These are phyloP conservation scores for Arctium minus DNA, from an alignment of 129 eudicot species.

Conservation along the genomic window DNA sequence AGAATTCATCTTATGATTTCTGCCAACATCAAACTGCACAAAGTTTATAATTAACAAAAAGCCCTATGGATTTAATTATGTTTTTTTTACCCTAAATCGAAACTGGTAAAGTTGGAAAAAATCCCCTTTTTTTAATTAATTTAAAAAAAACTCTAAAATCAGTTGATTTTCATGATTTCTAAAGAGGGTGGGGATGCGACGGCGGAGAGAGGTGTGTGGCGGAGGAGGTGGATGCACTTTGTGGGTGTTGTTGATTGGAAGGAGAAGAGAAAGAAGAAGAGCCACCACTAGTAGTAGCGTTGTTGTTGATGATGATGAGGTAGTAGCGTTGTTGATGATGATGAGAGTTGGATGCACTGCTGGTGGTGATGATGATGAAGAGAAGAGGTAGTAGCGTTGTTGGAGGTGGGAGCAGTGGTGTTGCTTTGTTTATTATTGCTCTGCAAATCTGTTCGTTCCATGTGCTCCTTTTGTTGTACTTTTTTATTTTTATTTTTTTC, in stretches of 20 bases:
- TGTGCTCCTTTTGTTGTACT: constrained; percentile 33
- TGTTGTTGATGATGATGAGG: constrained; percentile 27
- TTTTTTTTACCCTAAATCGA: too few species aligned
- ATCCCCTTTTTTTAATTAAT: too few species aligned
- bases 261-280: constrained; percentile 28
- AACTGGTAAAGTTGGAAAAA: too few species aligned
- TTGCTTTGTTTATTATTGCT: constrained; percentile 31
- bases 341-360: too few species aligned
- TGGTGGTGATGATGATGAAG: constrained; percentile 20
- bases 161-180: too few species aligned
- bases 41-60: too few species aligned
- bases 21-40: too few species aligned
- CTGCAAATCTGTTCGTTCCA: constrained; percentile 70
- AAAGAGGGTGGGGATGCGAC: constrained; percentile 33
- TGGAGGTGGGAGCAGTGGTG: constrained; percentile 28
- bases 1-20: too few species aligned
- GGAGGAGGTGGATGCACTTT: constrained; percentile 7
- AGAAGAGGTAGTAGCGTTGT: constrained; percentile 18
- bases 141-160: too few species aligned
- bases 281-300: not conserved
- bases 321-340: too few species aligned
- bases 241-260: constrained; percentile 19
- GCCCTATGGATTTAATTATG: too few species aligned
- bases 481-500: not conserved
- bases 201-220: constrained; percentile 22